These are phyloP conservation scores for Ambrosiella xylebori DNA, from an alignment of 2,329 filamentous ascomycete genomes.

Conservation along the genomic window DNA sequence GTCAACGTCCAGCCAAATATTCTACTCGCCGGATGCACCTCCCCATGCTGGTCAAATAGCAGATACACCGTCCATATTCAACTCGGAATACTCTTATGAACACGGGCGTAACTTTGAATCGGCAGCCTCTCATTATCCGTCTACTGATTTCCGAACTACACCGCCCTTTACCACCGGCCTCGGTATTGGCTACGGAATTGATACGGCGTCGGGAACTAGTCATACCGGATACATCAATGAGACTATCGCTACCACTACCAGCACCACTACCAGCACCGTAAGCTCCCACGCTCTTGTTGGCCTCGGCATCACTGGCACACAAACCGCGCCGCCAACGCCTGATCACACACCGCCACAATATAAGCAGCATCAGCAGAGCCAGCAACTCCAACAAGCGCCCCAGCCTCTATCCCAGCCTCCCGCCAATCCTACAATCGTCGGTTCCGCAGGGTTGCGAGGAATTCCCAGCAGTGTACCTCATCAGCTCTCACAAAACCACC, in stretches of 20 bases:
- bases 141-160: not conserved
- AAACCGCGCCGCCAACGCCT: conserved; percentile 6
- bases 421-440: not conserved
- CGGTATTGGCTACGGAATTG: not conserved
- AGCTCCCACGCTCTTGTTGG: not conserved
- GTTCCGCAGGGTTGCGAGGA: not conserved
- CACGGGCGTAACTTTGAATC: not conserved
- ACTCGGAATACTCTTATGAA: conserved; percentile 1
- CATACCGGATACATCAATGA: not conserved
- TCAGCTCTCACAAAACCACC: not conserved
- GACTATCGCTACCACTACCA: not conserved
- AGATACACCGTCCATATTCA: not conserved
- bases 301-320: conserved; percentile 2
- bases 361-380: not conserved
- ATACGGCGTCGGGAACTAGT: not conserved
- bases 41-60: not conserved
- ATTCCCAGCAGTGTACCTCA: not conserved
- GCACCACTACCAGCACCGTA: not conserved
- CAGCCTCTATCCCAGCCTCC: conserved; percentile 2
- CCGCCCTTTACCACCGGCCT: not conserved
- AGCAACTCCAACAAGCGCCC: not conserved
- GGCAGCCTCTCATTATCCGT: not conserved
- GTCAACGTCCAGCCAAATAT: not conserved
- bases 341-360: conserved; percentile 7
- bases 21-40: not conserved